Percentiles rank a stretch among this genome's conserved stretches.
These are phyloP conservation scores for Amanita rubescens DNA, from an alignment of 768 basidiomycete species.

Conservation along the genomic window DNA sequence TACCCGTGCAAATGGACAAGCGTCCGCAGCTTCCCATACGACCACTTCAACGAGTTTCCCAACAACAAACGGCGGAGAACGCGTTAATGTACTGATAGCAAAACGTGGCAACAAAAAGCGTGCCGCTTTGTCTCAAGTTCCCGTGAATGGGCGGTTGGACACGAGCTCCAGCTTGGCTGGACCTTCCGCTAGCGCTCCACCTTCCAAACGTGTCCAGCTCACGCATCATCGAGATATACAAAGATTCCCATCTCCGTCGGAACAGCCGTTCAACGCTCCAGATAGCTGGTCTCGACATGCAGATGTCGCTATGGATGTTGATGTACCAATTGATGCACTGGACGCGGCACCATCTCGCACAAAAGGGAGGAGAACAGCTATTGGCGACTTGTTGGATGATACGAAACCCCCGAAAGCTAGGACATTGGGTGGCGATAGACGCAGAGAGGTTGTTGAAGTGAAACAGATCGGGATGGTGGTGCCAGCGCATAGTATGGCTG, in stretches of 20 bases:
- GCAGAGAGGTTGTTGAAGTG: constrained; percentile 40
- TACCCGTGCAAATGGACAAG: constrained; percentile 16
- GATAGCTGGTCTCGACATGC: constrained; percentile 28
- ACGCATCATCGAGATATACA: constrained; percentile 21
- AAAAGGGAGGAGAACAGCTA: constrained; percentile 34
- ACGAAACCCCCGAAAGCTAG: constrained; percentile 28
- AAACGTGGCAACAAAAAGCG: constrained; percentile 68
- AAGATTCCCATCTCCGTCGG: constrained; percentile 40
- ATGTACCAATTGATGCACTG: constrained; percentile 47
- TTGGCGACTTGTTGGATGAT: constrained; percentile 33
- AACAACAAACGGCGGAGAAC: constrained; percentile 40
- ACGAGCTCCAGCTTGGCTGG: not conserved
- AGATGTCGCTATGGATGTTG: constrained; percentile 46
- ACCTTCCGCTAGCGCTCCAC: constrained; percentile 16
- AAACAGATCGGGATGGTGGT: constrained; percentile 41
- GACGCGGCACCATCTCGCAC: constrained; percentile 24
- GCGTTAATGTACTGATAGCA: constrained; percentile 67
- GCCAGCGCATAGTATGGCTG: constrained; percentile 12
- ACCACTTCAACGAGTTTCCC: constrained; percentile 14
- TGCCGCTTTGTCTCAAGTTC: constrained; percentile 19
- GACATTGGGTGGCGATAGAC: constrained; percentile 66
- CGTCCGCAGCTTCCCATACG: constrained; percentile 24
- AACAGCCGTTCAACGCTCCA: constrained; percentile 38
- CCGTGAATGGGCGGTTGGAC: constrained; percentile 10
- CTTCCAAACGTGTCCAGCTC: constrained; percentile 30